Evolutionary conservation across 192 early-diverging fungal species (phyloP), one percentile per base, ranked within the genome.

Genomic region (Entomortierella chlamydospora): DNA sequence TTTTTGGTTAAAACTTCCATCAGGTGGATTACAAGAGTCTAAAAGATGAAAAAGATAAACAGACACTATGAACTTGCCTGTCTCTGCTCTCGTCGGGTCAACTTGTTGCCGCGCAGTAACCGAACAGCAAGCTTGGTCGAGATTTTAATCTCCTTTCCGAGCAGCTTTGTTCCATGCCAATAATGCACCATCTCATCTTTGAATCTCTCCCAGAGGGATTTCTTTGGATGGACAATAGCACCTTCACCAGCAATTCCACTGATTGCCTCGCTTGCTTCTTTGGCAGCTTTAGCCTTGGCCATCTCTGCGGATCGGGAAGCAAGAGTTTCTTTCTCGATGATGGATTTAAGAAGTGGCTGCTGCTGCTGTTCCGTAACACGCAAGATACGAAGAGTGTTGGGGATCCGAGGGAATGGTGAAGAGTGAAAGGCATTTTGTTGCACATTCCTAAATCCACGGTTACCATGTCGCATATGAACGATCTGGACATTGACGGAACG

Each of bases 161-260:
- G 84, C 29, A 99, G 89, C 81, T 96, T 96, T 26, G 93, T 93
- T 10, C 96, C 97, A 57, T 97, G 89, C 95, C 95, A 97, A 85
- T 95, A 94, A 85, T 99, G 97, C 53, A 91, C 80, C 17, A 90
- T 86, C 83, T 99, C 97, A 31, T 94, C 90, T 81, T 98, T 97
- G 73, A 97, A 88, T 55, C 91, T 84, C 50, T 87, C 87, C 91
- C 88, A 86, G 0, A 94, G 33, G n/a, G 91, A 86, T 73, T 91
- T 92, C 58, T 93, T 93, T 8, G 63, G 71, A 23, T 74, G 65
- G 8, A 64, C 52, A 6, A 64, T 63, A 7, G 66, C 72, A 18
- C 71, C 67, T 47, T 73, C 70, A 18, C 71, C 72, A 3, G 65
- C 65, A 18, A 73, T 59, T 8, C 81, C 81, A 37, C 57, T 69